Percentiles rank a stretch among this genome's conserved stretches.
phyloP scores from a whole-genome alignment of 2,329 filamentous ascomycete genomes.

The Pyrenophora seminiperda region DNA sequence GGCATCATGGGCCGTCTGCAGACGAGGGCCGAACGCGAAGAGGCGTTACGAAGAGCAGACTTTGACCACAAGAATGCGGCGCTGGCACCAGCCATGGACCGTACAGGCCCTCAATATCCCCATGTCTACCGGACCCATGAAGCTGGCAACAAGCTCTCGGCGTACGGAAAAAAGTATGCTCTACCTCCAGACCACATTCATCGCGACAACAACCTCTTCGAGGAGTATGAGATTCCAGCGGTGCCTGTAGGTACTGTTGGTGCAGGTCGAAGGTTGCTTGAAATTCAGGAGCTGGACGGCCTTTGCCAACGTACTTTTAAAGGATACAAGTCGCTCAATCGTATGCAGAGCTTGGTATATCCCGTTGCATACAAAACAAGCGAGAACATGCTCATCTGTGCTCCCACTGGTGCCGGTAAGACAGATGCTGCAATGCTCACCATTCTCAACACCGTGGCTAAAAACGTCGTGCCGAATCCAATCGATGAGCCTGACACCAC shows the following conservation, averaged over 20 bases:
- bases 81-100: conserved; percentile 72
- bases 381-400: conserved; percentile 98
- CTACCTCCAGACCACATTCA: conserved; percentile 77
- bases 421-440: conserved; percentile 98
- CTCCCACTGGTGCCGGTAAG: conserved; percentile 97
- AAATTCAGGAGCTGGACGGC: conserved; percentile 83
- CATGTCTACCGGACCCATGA: conserved; percentile 88
- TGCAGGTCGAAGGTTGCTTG: conserved; percentile 73
- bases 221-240: conserved; percentile 87
- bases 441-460: conserved; percentile 85
- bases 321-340: conserved; percentile 89
- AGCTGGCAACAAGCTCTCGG: conserved; percentile 83
- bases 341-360: conserved; percentile 97
- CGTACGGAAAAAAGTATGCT: conserved; percentile 79
- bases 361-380: conserved; percentile 93
- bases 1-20: conserved; percentile 65
- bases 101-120: conserved; percentile 78
- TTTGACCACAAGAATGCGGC: conserved; percentile 79
- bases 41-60: conserved; percentile 75
- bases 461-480: conserved; percentile 81
- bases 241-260: conserved; percentile 75
- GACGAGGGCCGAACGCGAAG: conserved; percentile 77
- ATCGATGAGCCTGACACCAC: conserved; percentile 72
- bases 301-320: conserved; percentile 90
- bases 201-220: conserved; percentile 77